Conservation (phyloP, 2,329 filamentous ascomycete genomes). For the Whalleya microplaca region DNA sequence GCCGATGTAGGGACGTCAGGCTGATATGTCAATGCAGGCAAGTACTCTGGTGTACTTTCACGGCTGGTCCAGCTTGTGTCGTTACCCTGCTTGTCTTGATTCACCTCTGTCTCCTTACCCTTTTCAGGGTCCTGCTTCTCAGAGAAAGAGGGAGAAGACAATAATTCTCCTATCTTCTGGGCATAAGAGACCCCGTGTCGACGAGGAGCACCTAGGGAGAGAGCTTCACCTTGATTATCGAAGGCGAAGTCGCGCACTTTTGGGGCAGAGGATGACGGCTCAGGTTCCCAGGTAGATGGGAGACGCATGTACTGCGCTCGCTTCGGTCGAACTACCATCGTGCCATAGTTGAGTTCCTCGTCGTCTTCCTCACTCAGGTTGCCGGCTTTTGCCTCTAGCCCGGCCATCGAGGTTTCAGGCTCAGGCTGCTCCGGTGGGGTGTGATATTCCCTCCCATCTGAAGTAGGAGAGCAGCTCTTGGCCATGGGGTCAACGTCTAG, state of each 20-base stretch:
- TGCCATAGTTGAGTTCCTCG: conserved; percentile 17
- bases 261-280: not conserved
- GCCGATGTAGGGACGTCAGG: no score
- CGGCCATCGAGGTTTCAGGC: not conserved
- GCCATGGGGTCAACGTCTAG: not conserved
- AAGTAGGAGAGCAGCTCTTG: not conserved
- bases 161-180: not conserved
- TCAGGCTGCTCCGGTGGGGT: not conserved
- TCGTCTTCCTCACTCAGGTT: not conserved
- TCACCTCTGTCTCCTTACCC: no score
- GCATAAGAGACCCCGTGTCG: not conserved
- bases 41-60: no score
- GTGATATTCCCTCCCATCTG: not conserved
- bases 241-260: not conserved
- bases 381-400: not conserved
- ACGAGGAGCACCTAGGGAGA: not conserved
- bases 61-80: no score
- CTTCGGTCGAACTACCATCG: conserved; percentile 17
- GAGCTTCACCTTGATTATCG: not conserved
- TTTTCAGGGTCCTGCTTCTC: no score
- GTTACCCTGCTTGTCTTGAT: no score
- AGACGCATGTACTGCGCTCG: conserved; percentile 15
- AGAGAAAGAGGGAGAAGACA: no score
- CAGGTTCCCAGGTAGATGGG: conserved; percentile 10
- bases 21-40: no score